A percentile compares a stretch with the other conserved stretches of the same genome.
Conservation (phyloP, 148 eudicot species). For the Nepenthes gracilis region DNA sequence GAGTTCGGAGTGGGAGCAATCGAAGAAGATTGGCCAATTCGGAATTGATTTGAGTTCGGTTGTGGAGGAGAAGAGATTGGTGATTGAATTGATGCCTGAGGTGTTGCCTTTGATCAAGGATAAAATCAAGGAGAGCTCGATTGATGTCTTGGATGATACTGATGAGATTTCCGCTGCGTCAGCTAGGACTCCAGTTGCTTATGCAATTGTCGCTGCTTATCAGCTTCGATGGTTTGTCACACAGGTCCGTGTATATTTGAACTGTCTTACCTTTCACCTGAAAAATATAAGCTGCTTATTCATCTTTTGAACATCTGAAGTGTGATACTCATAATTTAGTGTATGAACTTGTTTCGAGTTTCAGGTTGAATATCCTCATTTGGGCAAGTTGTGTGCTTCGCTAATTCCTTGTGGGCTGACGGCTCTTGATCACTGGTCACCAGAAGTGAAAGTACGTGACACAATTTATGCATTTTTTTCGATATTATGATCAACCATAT, state of each 20-base stretch:
- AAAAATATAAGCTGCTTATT: background rate
- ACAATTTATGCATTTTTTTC: background rate
- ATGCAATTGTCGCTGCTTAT: slow-evolving; percentile 73
- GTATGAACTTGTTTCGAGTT: slow-evolving; percentile 4
- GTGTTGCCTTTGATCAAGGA: slow-evolving; percentile 58
- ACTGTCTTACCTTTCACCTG: background rate
- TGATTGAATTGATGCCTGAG: slow-evolving; percentile 55
- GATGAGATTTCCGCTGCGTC: slow-evolving; percentile 69
- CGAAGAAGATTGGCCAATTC: slow-evolving; percentile 16
- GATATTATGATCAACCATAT: background rate
- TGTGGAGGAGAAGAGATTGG: slow-evolving; percentile 36
- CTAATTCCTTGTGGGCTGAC: slow-evolving; percentile 77
- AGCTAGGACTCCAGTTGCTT: slow-evolving; percentile 63
- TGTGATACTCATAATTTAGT: background rate
- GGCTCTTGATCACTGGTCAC: slow-evolving; percentile 96
- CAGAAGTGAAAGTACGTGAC: slow-evolving; percentile 78
- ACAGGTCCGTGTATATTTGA: slow-evolving; percentile 40
- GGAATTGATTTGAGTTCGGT: slow-evolving; percentile 20
- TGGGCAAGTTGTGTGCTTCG: slow-evolving; percentile 56
- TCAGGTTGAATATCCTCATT: slow-evolving; percentile 45
- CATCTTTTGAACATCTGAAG: background rate
- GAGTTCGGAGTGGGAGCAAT: slow-evolving; percentile 8
- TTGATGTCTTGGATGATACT: slow-evolving; percentile 37
- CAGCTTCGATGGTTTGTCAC: slow-evolving; percentile 75
- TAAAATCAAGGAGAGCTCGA: slow-evolving; percentile 59